Base-by-base conservation (phyloP, 164 flowering plant species). In the Macadamia tetraphylla region DNA sequence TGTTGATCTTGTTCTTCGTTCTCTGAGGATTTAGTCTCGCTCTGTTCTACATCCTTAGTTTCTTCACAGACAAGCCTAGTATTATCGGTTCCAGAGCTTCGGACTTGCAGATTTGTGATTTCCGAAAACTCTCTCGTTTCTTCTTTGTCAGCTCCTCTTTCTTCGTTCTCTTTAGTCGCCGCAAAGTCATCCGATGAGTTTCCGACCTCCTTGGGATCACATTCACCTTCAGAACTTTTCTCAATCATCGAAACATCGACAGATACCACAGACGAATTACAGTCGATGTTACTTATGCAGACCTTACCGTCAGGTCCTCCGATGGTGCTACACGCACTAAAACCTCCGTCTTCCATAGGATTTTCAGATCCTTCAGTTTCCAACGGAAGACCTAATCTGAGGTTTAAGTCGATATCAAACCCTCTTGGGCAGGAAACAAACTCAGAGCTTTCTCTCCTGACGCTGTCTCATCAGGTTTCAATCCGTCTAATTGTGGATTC, bases 351-450 rank as follows among this genome's bases (percentile, higher is more conserved):
- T 30, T 29, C 65, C 29, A 31, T 30, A 9, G 10, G 44, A 67
- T 57, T 35, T n/a, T 43, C 74, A 23, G 32, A 62, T 17, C 68
- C 73, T 43, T 53, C 31, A 29, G n/a, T n/a, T 18, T 62, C 75
- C 53, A 11, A 17, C 29, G 29, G 15, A 42, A 67, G 40, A n/a
- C 75, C 74, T 68, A 81, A 72, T 35, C 81, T 60, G 9, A 79
- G 76, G 65, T 80, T 79, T 56, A 83, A 75, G 67, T 82, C 83
- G 48, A 82, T 65, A 30, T 53, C 81, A 12, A 74, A 51, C 13
- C 79, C 77, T 29, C 67, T 46, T 13, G 63, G 58, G 6, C 53
- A 31, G 17, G 55, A 60, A 44, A n/a, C 56, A 48, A 61, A 70
- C 13, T 60, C 63, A 68, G 66, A 48, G 63, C 29, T 55, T 71